Evolutionary conservation across 371 early-diverging fungal species (phyloP), one percentile per base, ranked within the genome.

Genomic region (Zychaea mexicana): DNA sequence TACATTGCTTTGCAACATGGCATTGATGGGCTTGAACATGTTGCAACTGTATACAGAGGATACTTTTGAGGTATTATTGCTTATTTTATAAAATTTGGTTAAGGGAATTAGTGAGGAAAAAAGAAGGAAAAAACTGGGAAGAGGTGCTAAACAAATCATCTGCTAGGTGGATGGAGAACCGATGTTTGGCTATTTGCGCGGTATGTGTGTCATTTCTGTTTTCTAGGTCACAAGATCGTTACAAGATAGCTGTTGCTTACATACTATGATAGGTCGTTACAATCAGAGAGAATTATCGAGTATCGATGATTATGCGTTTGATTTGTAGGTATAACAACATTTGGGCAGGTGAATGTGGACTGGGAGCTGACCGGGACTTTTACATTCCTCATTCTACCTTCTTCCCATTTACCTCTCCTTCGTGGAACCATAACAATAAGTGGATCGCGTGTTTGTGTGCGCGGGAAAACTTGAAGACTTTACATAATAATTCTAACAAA

Each of bases 1-100:
- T 21, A 83, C 78, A 42, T 62, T 93, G 63, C 71, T 94, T 47
- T 85, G 91, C 32, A 76, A 81, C 52, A 86, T 88, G 79, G 92
- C 95, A 7, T 68, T 94, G 38, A 85, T 93, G 84, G 95, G 95
- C 1, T 74, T 92, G 67, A 92, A 88, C 68, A 92, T 92, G 84
- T 73, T 95, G 36, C 92, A 93, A 74, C 75, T 95, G 45, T 95
- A 95, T 70, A 94, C 95, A 1, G 95, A 95, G 62, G 95, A 94
- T 65, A 95, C 95, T 0, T 95, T 84, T 70, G 80, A 85, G 72
- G 86, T 89, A 38, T 22, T 1, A 10, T 36, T 36, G 8, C 36
- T 36, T 36, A 10, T 36, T 36, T 36, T 2, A 10, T 36, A n/a
- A n/a, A n/a, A n/a, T 36, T 8, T 36, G 36, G 36, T 36, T 36